Evolutionary conservation across 2,329 filamentous ascomycete genomes (phyloP).

Genomic region (Aspergillus hortae): DNA sequence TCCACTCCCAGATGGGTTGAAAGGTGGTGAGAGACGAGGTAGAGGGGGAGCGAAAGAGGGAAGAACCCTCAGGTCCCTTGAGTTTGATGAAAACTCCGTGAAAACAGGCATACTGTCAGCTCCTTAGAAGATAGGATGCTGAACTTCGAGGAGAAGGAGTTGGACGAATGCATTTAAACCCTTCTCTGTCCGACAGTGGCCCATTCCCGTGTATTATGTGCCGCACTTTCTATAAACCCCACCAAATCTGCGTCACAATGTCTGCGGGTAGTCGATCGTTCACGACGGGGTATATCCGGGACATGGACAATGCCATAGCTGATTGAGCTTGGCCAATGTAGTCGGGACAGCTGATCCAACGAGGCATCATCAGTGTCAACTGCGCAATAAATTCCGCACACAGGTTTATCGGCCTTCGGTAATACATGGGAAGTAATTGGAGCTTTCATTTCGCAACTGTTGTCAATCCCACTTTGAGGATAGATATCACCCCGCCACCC

Average conservation of each 20-base stretch:
- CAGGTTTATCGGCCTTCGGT: no score
- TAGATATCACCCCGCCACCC: neutral
- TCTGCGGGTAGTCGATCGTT: neutral
- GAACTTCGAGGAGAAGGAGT: neutral
- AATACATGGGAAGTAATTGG: no score
- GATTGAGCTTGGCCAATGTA: no score
- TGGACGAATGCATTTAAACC: neutral
- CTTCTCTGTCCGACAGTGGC: neutral
- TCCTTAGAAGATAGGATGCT: neutral
- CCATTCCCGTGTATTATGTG: neutral
- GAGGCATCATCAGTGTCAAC: no score
- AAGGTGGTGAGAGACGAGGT: conserved; percentile 30
- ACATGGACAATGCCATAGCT: neutral
- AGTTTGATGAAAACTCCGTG: conserved; percentile 25
- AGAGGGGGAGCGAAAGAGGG: conserved; percentile 36
- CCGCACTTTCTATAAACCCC: neutral
- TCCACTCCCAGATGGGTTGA: conserved; percentile 6
- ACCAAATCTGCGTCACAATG: neutral
- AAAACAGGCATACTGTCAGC: conserved; percentile 32
- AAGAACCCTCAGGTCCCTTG: conserved; percentile 34
- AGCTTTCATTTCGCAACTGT: neutral
- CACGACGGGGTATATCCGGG: neutral
- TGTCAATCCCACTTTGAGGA: neutral
- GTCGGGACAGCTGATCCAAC: no score
- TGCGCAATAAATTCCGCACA: no score